Conservation (phyloP, 2,329 filamentous ascomycete species). For the Venturia effusa region DNA sequence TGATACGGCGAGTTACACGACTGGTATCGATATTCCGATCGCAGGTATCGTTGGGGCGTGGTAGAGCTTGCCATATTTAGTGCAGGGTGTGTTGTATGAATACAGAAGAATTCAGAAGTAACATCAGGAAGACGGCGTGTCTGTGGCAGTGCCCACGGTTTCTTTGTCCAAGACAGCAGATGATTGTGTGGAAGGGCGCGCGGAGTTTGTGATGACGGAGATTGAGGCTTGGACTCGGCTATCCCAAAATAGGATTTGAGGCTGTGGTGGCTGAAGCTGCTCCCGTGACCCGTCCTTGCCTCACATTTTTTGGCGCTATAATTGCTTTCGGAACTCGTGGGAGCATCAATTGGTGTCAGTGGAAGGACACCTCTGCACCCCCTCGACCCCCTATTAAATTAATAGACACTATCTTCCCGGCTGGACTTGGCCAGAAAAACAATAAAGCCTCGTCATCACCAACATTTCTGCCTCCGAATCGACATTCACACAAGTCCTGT, state of each 20-base stretch:
- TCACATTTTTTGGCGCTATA: background rate
- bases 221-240: background rate
- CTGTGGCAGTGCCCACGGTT: background rate
- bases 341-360: background rate
- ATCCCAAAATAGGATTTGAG: background rate
- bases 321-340: background rate
- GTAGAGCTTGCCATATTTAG: slow-evolving; percentile 14
- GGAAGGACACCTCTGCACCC: background rate
- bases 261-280: background rate
- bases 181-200: background rate
- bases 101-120: background rate
- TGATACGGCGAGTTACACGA: slow-evolving; percentile 41
- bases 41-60: slow-evolving; percentile 37
- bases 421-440: background rate
- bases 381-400: background rate
- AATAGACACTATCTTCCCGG: background rate
- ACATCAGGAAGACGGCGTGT: background rate
- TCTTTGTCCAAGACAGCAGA: background rate
- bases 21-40: slow-evolving; percentile 38
- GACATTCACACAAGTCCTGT: background rate
- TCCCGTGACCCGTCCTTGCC: too few species aligned
- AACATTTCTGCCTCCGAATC: background rate
- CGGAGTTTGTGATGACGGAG: background rate
- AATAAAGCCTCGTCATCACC: background rate
- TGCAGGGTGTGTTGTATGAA: background rate